Evolutionary conservation across 202 grass and related monocot species (phyloP).

Genomic region (Elaeis oleifera): DNA sequence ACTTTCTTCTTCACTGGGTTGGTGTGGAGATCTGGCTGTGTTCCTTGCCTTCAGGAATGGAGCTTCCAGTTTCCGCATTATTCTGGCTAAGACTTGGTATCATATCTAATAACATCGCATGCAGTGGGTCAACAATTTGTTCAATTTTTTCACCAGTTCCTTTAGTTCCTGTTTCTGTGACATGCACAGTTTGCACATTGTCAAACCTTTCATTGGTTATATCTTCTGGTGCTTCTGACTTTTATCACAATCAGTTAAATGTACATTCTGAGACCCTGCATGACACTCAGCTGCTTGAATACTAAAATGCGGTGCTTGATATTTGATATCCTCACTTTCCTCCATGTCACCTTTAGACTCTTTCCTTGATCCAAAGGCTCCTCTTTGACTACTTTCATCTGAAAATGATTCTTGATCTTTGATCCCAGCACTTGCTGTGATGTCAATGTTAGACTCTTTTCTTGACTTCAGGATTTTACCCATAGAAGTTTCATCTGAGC

Average conservation of each 20-base stretch:
- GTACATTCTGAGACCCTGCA: slow-evolving; percentile 20
- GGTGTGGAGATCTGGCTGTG: slow-evolving; percentile 20
- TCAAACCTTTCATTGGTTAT: slow-evolving; percentile 23
- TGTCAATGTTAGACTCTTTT: too few species aligned
- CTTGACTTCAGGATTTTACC: too few species aligned
- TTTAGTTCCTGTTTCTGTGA: slow-evolving; percentile 19
- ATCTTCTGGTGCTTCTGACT: slow-evolving; percentile 12
- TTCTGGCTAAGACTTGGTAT: slow-evolving; percentile 54
- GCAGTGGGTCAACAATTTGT: slow-evolving; percentile 70
- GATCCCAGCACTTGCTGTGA: too few species aligned
- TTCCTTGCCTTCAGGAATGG: slow-evolving; percentile 9
- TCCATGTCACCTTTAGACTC: slow-evolving; percentile 31
- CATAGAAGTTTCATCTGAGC: slow-evolving; percentile 17
- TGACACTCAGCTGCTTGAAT: slow-evolving; percentile 33
- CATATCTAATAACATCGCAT: slow-evolving; percentile 86
- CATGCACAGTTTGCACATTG: slow-evolving; percentile 1
- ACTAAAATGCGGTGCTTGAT: slow-evolving; percentile 20
- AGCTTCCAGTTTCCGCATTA: neutral
- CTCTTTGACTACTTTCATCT: slow-evolving; percentile 28
- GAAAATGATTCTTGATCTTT: neutral
- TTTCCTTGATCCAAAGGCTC: slow-evolving; percentile 19
- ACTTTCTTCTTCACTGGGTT: slow-evolving; percentile 72
- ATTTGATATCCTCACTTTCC: slow-evolving; percentile 16
- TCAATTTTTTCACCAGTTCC: slow-evolving; percentile 41
- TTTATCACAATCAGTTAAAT: slow-evolving; percentile 5